A percentile compares a stretch with the other conserved stretches of the same genome.
phyloP scores from a whole-genome alignment of 306 rosid species.

The Quercus parvula region DNA sequence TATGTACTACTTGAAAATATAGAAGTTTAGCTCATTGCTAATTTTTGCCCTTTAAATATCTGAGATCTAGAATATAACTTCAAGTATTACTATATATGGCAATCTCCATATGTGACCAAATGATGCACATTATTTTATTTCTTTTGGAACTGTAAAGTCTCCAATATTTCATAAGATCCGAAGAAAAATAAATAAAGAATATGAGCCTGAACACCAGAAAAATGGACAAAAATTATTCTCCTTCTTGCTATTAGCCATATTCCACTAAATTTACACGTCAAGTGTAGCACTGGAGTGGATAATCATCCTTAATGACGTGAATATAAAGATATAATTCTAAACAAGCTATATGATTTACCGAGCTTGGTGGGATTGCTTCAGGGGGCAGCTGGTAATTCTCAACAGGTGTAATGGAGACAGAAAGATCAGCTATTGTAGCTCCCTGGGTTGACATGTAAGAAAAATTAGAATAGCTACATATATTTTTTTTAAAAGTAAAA shows the following conservation, averaged over 20 bases:
- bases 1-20: too few species aligned
- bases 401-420: constrained; percentile 54
- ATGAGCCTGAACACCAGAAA: not conserved
- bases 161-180: not conserved
- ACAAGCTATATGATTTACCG: constrained; percentile 40
- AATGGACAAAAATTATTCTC: not conserved
- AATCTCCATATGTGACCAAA: not conserved
- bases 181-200: not conserved
- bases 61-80: not conserved
- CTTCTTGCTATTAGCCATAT: not conserved
- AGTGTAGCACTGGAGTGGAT: not conserved
- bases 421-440: constrained; percentile 53
- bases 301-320: not conserved
- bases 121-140: not conserved
- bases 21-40: not conserved
- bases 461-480: not conserved
- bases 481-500: not conserved
- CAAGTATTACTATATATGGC: not conserved
- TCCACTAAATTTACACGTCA: not conserved
- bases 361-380: constrained; percentile 47
- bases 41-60: not conserved
- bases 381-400: constrained; percentile 82
- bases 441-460: constrained; percentile 44
- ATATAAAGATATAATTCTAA: not conserved
- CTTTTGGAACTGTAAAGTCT: not conserved